Conservation (phyloP, 164 flowering plant species). For the Euptelea pleiosperma region DNA sequence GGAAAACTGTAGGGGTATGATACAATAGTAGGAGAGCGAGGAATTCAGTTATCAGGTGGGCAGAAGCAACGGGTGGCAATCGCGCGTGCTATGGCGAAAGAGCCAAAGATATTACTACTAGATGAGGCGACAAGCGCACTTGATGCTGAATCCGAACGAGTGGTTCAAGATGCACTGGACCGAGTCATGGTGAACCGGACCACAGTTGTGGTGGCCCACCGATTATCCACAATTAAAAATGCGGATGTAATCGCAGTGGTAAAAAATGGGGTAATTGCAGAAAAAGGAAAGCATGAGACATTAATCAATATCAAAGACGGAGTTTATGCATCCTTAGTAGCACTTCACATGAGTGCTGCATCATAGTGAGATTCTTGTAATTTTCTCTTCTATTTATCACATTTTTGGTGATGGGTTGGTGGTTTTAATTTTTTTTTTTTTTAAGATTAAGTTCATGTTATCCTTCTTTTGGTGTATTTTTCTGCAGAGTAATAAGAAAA, state of each 20-base stretch:
- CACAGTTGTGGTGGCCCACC: conserved; percentile 69
- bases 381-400: too few relatives aligned
- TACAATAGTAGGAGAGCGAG: conserved; percentile 69
- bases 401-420: too few relatives aligned
- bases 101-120: conserved; percentile 62
- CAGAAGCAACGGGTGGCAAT: conserved; percentile 77
- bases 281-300: conserved; percentile 63
- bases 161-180: conserved; percentile 73
- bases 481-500: too few relatives aligned
- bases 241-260: conserved; percentile 70
- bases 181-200: conserved; percentile 63
- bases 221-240: conserved; percentile 59
- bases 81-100: conserved; percentile 64
- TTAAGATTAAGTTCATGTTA: too few relatives aligned
- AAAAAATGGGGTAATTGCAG: conserved; percentile 61
- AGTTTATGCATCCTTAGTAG: conserved; percentile 55
- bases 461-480: too few relatives aligned
- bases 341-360: conserved; percentile 39
- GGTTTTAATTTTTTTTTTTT: too few relatives aligned
- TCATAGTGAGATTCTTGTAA: conserved; percentile 4
- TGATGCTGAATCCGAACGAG: conserved; percentile 64
- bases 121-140: too few relatives aligned
- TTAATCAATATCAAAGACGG: conserved; percentile 48
- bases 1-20: conserved; percentile 51
- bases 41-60: conserved; percentile 68